Evolutionary conservation across 2,329 filamentous ascomycete genomes (phyloP).

Genomic region (Cladobotryum protrusum): DNA sequence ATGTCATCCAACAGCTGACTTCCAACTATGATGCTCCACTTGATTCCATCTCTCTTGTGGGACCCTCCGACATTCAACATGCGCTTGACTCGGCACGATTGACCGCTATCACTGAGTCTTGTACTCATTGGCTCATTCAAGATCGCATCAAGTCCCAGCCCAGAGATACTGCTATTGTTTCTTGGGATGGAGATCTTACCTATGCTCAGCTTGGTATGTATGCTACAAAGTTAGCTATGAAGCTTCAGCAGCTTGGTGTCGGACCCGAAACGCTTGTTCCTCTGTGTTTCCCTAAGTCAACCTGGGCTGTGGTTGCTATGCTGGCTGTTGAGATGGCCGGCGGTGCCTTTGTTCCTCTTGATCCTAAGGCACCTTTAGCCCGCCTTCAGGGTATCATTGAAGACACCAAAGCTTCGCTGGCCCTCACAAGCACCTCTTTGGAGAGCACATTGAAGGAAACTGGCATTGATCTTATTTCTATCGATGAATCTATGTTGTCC

Average conservation of each 20-base stretch:
- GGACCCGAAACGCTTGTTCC: conserved; percentile 1
- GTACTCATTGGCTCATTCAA: conserved; percentile 2
- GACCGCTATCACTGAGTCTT: background rate
- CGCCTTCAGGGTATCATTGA: conserved; percentile 8
- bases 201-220: conserved; percentile 1
- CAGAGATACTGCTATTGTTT: conserved; percentile 3
- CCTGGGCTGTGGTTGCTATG: conserved; percentile 4
- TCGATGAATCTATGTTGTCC: conserved; percentile 2
- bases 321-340: conserved; percentile 7
- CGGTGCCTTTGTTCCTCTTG: conserved; percentile 6
- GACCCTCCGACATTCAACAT: background rate
- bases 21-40: background rate
- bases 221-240: background rate
- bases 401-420: conserved; percentile 5
- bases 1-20: conserved; percentile 1
- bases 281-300: conserved; percentile 7
- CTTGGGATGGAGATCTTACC: background rate
- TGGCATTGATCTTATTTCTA: conserved; percentile 2
- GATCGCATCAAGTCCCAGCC: background rate
- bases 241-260: background rate
- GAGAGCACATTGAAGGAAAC: background rate
- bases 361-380: background rate
- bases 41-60: background rate
- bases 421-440: conserved; percentile 2
- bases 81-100: background rate